Evolutionary conservation across 1,284 basidiomycete genomes (phyloP).

Genomic region (Chalciporus sp.): DNA sequence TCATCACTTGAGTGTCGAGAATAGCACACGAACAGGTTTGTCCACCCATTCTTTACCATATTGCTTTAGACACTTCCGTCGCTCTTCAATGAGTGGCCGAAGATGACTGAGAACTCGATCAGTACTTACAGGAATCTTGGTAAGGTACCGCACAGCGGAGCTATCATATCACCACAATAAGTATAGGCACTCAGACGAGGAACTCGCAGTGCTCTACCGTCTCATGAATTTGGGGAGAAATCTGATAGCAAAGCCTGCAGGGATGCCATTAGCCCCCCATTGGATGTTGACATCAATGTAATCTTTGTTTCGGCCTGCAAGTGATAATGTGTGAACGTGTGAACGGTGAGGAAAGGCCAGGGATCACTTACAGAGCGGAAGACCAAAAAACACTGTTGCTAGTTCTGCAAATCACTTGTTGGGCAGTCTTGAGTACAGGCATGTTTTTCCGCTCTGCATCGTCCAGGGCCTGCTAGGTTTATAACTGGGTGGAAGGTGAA

Average conservation of each 20-base stretch:
- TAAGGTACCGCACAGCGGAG: not conserved
- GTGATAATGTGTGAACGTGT: not conserved
- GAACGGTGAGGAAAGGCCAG: too few relatives aligned
- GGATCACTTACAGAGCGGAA: constrained; percentile 39
- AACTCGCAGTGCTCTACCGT: constrained; percentile 36
- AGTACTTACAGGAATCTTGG: not conserved
- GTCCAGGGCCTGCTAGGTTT: too few relatives aligned
- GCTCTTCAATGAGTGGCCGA: constrained; percentile 40
- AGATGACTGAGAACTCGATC: constrained; percentile 29
- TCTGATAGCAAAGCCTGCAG: constrained; percentile 28
- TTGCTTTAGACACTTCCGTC: constrained; percentile 32
- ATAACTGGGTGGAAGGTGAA: not conserved
- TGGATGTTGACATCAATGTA: constrained; percentile 39
- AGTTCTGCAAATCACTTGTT: constrained; percentile 33
- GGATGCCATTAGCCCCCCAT: constrained; percentile 35
- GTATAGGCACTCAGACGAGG: rapidly evolving
- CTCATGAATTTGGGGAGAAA: constrained; percentile 42
- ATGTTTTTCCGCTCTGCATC: constrained; percentile 35
- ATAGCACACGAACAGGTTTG: constrained; percentile 37
- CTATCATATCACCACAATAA: not conserved
- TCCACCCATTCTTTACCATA: constrained; percentile 39
- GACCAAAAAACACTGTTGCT: constrained; percentile 45
- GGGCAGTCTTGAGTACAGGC: constrained; percentile 15
- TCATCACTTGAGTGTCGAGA: not conserved
- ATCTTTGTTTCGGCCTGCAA: constrained; percentile 43